Evolutionary conservation across 2,329 filamentous ascomycete genomes (phyloP).

Genomic region (Nigrospora osmanthi): DNA sequence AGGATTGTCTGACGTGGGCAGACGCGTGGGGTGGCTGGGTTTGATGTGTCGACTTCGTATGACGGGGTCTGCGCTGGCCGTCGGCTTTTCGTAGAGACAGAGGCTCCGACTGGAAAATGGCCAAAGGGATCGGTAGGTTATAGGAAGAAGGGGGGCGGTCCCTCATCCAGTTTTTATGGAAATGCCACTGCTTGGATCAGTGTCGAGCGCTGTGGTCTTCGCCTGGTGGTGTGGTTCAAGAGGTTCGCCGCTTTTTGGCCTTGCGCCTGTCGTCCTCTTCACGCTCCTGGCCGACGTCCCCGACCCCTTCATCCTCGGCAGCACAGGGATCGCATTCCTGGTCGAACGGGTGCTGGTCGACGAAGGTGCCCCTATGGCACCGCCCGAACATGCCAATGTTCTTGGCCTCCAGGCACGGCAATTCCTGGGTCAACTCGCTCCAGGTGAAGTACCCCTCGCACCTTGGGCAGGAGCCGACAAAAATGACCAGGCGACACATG

Average conservation of each 20-base stretch:
- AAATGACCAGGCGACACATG: conserved; percentile 41
- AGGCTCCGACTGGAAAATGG: too few species aligned
- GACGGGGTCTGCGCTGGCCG: too few species aligned
- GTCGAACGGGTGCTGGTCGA: conserved; percentile 37
- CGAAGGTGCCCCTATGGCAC: conserved; percentile 29
- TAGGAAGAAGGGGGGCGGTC: too few species aligned
- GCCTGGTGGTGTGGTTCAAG: not conserved
- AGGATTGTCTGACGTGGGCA: too few species aligned
- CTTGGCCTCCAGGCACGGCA: conserved; percentile 41
- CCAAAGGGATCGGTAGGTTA: too few species aligned
- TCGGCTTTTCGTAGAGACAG: too few species aligned
- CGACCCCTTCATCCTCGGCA: conserved; percentile 29
- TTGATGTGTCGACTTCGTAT: too few species aligned
- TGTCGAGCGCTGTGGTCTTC: too few species aligned
- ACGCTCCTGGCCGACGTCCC: conserved; percentile 26
- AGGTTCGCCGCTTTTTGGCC: conserved; percentile 5
- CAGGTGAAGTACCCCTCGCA: conserved; percentile 32
- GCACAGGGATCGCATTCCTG: conserved; percentile 38
- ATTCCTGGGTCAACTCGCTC: conserved; percentile 35
- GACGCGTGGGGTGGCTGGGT: too few species aligned
- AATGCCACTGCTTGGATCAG: too few species aligned
- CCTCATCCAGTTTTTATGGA: too few species aligned
- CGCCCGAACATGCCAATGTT: conserved; percentile 37
- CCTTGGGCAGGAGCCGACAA: conserved; percentile 33
- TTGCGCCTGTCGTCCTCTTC: conserved; percentile 3